Base-by-base conservation (phyloP, 2,329 filamentous ascomycete species). In the Colletotrichum liriopes region DNA sequence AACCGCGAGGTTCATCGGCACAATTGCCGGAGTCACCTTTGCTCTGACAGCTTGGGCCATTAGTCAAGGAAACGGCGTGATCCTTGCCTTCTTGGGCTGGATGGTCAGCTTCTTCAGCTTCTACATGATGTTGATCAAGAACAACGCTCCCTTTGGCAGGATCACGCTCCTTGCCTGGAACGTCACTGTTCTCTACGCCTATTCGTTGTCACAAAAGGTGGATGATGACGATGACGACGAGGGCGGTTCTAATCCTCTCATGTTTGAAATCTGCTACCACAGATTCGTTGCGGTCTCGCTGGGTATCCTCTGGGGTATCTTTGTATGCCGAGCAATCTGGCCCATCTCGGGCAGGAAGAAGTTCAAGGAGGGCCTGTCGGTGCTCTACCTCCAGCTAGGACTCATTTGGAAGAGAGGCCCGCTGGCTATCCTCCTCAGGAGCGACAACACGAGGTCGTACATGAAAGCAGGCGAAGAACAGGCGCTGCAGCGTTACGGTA, bases 101-200 rank as follows among this genome's bases (percentile, higher is more conserved):
- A 78, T 95, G 1, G 92, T 97, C 77, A 92, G 94, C 11, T 87
- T 95, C 41, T 92, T 91, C 79, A 96, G 94, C 76, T 97, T 97
- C 78, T 97, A 96, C 81, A 92, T 98, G 77, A 98, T 97, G 75
- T 85, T 98, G 65, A 93, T 92, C 37, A 89, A 91, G 78, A 92
- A 93, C 55, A 96, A 96, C 80, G 95, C 94, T 0, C 95, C 96
- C 0, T 93, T 98, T 82, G 96, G 95, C 52, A 92, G 96, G 63
- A 98, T 98, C 79, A 96, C 97, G 74, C 90, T 98, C 79, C 89
- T 99, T 56, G 97, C 96, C 1, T 99, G 98, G 86, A 99, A 99
- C 79, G 91, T 99, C 54, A 96, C 94, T 23, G 94, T 94, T 9
- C 88, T 99, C 3, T 99, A 99, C 80, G 94, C 95, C 12, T 99